phyloP scores from a whole-genome alignment of 139 green algal species.

The Monoraphidium neglectum region DNA sequence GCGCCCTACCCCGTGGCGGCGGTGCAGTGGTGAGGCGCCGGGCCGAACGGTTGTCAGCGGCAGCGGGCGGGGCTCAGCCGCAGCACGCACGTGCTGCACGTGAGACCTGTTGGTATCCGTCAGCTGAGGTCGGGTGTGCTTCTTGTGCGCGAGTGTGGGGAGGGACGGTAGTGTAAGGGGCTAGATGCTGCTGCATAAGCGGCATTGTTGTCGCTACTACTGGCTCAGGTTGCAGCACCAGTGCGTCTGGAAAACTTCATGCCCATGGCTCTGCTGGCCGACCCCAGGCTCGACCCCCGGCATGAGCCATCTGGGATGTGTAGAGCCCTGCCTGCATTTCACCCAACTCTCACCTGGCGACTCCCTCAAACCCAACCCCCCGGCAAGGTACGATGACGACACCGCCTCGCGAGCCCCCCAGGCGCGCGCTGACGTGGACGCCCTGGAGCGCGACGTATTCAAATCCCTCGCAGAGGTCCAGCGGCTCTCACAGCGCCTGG shows the following conservation, averaged over 20 bases:
- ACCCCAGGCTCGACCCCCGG: no score
- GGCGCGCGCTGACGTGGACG: conserved; percentile 10
- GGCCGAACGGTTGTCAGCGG: neutral
- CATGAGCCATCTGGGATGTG: no score
- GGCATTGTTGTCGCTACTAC: neutral
- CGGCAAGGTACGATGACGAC: neutral
- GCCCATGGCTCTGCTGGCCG: no score
- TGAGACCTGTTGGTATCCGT: no score
- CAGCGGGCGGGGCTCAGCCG: neutral
- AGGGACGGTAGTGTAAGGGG: no score
- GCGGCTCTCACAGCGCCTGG: neutral
- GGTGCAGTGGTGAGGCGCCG: conserved; percentile 10
- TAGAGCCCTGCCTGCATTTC: no score
- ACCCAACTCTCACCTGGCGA: no score
- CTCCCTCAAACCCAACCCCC: neutral
- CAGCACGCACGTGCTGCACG: no score
- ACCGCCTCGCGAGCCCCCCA: neutral
- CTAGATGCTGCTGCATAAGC: no score
- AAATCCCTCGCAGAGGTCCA: conserved; percentile 11
- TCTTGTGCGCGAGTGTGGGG: no score
- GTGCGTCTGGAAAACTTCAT: no score
- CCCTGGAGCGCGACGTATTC: conserved; percentile 36
- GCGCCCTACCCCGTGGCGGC: conserved; percentile 33
- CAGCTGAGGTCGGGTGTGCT: no score
- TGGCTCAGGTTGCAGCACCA: neutral